These are phyloP conservation scores for Ceriops decandra DNA, from an alignment of 345 rosid species.

Conservation along the genomic window DNA sequence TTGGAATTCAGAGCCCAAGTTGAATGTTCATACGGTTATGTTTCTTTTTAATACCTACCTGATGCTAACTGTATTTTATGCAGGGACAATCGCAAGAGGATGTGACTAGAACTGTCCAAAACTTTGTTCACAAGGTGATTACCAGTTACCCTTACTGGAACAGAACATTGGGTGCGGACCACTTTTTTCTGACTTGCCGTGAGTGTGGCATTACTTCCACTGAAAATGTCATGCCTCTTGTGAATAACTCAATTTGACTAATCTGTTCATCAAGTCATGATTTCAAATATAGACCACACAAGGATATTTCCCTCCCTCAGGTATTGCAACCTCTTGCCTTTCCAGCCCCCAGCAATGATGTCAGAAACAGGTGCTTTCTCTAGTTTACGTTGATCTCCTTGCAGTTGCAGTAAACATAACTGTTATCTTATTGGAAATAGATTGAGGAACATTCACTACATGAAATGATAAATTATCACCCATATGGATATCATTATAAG, in stretches of 20 bases:
- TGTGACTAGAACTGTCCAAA: neutral
- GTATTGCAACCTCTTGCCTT: neutral
- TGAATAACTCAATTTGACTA: constrained; percentile 23
- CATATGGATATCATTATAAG: no score
- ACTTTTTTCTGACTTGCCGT: constrained; percentile 24
- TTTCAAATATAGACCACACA: constrained; percentile 17
- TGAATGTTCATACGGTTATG: neutral
- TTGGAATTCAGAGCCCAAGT: neutral
- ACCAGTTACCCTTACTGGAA: constrained; percentile 23
- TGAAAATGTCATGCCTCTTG: constrained; percentile 1
- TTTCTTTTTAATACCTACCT: neutral
- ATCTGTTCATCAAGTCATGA: constrained; percentile 22
- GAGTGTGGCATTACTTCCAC: constrained; percentile 5
- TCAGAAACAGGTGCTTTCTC: constrained; percentile 4
- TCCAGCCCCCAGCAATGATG: constrained; percentile 12
- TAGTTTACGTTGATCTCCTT: no score
- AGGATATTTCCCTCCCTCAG: constrained; percentile 28
- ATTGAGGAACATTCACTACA: no score
- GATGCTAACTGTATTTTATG: neutral
- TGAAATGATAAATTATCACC: no score
- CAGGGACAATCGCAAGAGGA: constrained; percentile 6
- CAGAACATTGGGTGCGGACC: constrained; percentile 24
- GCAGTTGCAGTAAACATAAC: no score
- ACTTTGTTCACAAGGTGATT: constrained; percentile 7
- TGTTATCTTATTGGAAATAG: no score